Conservation (phyloP, 768 basidiomycete genomes). For the Kwoniella heveanensis region DNA sequence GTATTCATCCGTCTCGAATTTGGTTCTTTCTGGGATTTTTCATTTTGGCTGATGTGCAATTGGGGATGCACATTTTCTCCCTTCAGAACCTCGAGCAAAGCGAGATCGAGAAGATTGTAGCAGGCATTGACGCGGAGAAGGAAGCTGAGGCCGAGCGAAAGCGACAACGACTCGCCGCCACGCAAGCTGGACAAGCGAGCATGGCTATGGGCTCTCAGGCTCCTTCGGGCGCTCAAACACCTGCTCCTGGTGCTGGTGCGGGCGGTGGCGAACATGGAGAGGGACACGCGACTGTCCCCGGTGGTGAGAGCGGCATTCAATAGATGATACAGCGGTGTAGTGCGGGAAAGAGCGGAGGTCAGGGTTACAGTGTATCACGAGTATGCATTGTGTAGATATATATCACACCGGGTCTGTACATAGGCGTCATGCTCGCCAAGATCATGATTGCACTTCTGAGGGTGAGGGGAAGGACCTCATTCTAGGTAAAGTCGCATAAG, state of each 20-base stretch:
- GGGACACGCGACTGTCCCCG: conserved; percentile 32
- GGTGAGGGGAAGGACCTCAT: conserved; percentile 25
- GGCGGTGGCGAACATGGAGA: conserved; percentile 16
- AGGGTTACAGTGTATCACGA: neutral
- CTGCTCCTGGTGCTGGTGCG: conserved; percentile 10
- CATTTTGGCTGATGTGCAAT: too few species aligned
- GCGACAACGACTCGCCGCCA: conserved; percentile 82
- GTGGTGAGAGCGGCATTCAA: conserved; percentile 39
- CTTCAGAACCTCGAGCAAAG: conserved; percentile 84
- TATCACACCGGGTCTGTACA: too few species aligned
- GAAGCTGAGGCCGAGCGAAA: conserved; percentile 96
- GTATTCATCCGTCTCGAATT: neutral
- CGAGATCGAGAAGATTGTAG: conserved; percentile 89
- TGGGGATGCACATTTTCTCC: too few species aligned
- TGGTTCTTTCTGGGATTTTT: too few species aligned
- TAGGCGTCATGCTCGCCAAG: too few species aligned
- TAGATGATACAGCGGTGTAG: conserved; percentile 4
- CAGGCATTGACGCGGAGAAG: conserved; percentile 94
- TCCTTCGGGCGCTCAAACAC: conserved; percentile 23
- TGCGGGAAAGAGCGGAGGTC: neutral
- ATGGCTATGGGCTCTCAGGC: conserved; percentile 43
- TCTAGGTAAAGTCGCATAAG: conserved; percentile 35
- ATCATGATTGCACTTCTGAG: conserved; percentile 12
- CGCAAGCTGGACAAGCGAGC: conserved; percentile 57
- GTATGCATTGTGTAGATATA: conserved; percentile 15